Evolutionary conservation across 2,329 filamentous ascomycete genomes (phyloP).

Genomic region (Penicillium janthinellum): DNA sequence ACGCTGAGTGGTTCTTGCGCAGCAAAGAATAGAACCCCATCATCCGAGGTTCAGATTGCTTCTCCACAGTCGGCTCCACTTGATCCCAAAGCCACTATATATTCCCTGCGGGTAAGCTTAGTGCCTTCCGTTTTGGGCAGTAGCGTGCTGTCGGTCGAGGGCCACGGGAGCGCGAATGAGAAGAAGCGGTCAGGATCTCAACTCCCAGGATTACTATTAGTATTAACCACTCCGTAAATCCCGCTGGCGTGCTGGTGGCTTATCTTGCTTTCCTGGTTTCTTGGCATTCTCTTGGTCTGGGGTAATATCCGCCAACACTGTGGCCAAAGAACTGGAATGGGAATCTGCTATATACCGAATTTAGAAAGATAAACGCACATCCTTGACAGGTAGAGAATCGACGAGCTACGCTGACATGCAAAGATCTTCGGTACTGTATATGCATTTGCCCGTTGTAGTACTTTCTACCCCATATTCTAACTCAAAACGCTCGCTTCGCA

Average conservation of each 20-base stretch:
- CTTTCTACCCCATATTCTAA: background rate
- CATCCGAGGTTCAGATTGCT: conserved; percentile 16
- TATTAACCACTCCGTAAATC: background rate
- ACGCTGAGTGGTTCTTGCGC: conserved; percentile 4
- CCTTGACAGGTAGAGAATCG: background rate
- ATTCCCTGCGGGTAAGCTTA: conserved; percentile 9
- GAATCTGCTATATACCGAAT: background rate
- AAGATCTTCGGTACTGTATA: background rate
- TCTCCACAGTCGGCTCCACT: conserved; percentile 20
- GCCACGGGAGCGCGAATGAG: conserved; percentile 5
- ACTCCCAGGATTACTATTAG: background rate
- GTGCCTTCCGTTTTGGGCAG: conserved; percentile 13
- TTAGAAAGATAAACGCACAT: background rate
- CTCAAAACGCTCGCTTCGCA: conserved; percentile 1
- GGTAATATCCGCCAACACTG: conserved; percentile 4
- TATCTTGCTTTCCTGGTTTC: conserved; percentile 8
- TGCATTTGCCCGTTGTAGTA: background rate
- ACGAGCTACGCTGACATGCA: background rate
- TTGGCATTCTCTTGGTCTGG: conserved; percentile 6
- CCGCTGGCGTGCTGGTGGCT: conserved; percentile 4
- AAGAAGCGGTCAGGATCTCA: conserved; percentile 20
- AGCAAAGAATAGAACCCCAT: background rate
- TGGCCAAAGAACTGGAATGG: background rate
- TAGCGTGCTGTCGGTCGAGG: conserved; percentile 9
- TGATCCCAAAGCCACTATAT: conserved; percentile 11